Conservation (phyloP, 164 flowering plant genomes). For the Liriodendron chinense region DNA sequence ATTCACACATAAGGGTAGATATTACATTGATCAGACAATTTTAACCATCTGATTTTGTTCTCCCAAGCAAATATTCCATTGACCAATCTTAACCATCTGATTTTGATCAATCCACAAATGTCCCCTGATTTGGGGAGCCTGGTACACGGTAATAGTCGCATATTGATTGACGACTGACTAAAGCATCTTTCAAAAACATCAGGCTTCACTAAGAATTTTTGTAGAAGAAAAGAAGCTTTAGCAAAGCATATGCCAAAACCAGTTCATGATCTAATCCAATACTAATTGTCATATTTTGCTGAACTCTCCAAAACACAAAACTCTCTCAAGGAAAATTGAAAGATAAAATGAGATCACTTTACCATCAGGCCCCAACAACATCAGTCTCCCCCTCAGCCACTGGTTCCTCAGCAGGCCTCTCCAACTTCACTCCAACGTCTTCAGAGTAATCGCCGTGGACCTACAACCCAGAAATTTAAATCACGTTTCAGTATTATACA, state of each 20-base stretch:
- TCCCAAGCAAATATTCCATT: too few relatives aligned
- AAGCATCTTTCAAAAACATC: background rate
- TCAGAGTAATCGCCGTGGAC: constrained; percentile 38
- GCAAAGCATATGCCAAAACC: background rate
- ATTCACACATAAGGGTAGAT: too few relatives aligned
- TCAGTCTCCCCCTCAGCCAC: constrained; percentile 24
- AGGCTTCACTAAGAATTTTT: background rate
- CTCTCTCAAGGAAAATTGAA: background rate
- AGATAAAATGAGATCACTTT: background rate
- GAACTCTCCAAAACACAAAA: background rate
- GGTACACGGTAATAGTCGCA: too few relatives aligned
- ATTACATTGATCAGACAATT: too few relatives aligned
- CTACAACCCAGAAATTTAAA: constrained; percentile 3
- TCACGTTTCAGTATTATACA: too few relatives aligned
- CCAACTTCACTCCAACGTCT: constrained; percentile 30
- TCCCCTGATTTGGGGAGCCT: too few relatives aligned
- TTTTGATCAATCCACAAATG: too few relatives aligned
- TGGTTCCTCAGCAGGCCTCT: constrained; percentile 29
- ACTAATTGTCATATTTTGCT: background rate
- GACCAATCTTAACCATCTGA: too few relatives aligned
- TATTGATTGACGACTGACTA: too few relatives aligned
- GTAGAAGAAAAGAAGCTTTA: background rate
- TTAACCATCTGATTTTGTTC: too few relatives aligned
- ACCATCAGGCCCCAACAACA: constrained; percentile 24
- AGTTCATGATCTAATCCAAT: background rate